Percentiles rank a stretch among this genome's conserved stretches.
phyloP scores from a whole-genome alignment of 495 filamentous ascomycete genomes.

The Astrocystis sublimbata region DNA sequence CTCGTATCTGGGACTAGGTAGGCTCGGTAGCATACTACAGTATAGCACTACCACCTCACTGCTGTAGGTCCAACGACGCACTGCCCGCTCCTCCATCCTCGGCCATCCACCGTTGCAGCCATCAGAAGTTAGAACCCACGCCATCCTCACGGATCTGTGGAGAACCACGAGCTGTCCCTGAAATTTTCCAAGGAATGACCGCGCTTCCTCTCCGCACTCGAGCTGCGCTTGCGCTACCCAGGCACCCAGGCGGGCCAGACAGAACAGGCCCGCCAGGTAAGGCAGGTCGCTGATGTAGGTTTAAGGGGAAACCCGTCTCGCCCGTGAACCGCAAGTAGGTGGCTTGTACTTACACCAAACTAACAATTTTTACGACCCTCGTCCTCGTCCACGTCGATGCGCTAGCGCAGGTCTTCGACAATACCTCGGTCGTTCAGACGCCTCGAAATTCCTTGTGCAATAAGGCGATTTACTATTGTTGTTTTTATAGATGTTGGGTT shows the following conservation, averaged over 20 bases:
- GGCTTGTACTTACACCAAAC: no score
- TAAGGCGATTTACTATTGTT: not conserved
- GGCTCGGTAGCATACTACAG: no score
- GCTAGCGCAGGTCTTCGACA: not conserved
- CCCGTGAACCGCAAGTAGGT: not conserved
- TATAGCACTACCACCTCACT: not conserved
- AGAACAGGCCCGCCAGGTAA: not conserved
- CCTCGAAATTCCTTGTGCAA: not conserved
- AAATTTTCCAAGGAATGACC: constrained; percentile 7
- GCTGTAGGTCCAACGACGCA: no score
- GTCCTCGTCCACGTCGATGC: no score
- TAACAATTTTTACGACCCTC: no score
- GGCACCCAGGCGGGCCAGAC: not conserved
- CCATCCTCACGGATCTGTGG: no score
- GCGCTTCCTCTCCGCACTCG: constrained; percentile 8
- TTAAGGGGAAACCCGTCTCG: no score
- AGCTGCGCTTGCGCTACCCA: no score
- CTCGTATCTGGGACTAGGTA: no score
- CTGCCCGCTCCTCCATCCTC: not conserved
- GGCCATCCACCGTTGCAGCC: no score
- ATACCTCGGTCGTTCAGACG: constrained; percentile 1
- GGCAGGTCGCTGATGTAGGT: not conserved
- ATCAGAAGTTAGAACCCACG: no score
- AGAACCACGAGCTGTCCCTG: constrained; percentile 11
- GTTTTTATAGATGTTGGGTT: not conserved